Base-by-base conservation (phyloP, 768 basidiomycete genomes). In the Gymnopilus junonius region DNA sequence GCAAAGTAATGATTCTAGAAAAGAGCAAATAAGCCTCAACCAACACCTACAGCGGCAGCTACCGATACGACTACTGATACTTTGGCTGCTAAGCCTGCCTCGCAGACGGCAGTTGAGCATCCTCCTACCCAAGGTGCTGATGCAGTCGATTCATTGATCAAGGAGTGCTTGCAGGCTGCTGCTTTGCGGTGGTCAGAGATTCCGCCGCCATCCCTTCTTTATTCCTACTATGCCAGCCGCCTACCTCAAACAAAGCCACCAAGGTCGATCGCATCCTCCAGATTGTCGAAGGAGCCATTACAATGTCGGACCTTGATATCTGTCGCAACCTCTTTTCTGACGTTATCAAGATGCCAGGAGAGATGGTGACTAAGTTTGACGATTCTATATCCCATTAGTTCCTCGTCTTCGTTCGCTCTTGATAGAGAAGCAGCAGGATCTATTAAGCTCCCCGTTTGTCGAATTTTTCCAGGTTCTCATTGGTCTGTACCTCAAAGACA, bases 391-490 rank as follows among this genome's bases (percentile, higher is more conserved):
- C 3, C 75, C 74, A 7, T 61, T 78, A 2, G 55, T 77, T 3
- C 65, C 71, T 12, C 65, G 57, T 4, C 67, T 79, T 14, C 61
- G 65, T 15, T 29, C 64, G 15, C 54, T 70, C n/a, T 59, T 77
- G 54, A 32, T 20, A 4, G 59, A 63, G 34, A 65, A 65, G 11
- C 57, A 67, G 0, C 50, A 70, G 12, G 66, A 69, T 29, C n/a
- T 75, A 15, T 59, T 40, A 35, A 59, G 61, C 7, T 23, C 69
- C 23, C 75, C 77, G 3, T 78, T 77, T 48, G 58, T 55, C 17
- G 70, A 70, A 25, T 69, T 79, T 25, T 58, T 75, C 11, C 70
- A 71, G 54, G 63, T 69, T 12, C 53, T 76, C 7, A 66, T 80
- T 17, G 73, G 65, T 7, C 39, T 62, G 2, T 76, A 76, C 32